Base-by-base conservation (phyloP, 257 asterid genomes). In the Henckelia pumila region DNA sequence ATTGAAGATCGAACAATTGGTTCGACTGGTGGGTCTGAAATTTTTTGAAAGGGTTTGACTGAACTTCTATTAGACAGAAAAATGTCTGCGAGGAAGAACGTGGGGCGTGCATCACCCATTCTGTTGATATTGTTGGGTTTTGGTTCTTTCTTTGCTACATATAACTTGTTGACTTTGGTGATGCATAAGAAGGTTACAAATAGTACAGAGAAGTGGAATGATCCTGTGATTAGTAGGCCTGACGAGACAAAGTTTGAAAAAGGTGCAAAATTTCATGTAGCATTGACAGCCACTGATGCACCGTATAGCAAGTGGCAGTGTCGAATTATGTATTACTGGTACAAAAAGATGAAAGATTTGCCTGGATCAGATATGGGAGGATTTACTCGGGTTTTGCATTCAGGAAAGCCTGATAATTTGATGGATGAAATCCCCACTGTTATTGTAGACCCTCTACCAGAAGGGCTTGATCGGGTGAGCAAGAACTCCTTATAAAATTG, bases 291-390 rank as follows among this genome's bases (percentile, higher is more conserved):
- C 11, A 90, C 97, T 0, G 95, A 88, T 73, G 95, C 95, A 1
- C 81, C 92, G 61, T 93, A 93, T 71, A 88, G 96, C 73, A 86
- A 83, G 78, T 93, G 99, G 99, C 99, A 93, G 67, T 88, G 95
- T 74, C 84, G 99, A 71, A 71, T 93, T 75, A 90, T 90, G 99
- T 93, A 88, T 64, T 93, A 90, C 78, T 93, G 99, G 99, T 93
- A 90, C 77, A 86, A 86, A 87, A 86, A 78, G 76, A 81, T 86
- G 88, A 90, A 64, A 63, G 91, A 86, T 60, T 19, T 72, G 77
- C 83, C 85, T 32, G 92, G 95, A 79, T 90, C 99, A 10, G 99
- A 85, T 68, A 93, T 93, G 99, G 97, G 99, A 25, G 97, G 95
- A 35, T 90, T 93, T 73, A 93, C 96, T 20, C 80, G 99, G 79